phyloP scores from a whole-genome alignment of 345 rosid species.

The Triadica sebifera region DNA sequence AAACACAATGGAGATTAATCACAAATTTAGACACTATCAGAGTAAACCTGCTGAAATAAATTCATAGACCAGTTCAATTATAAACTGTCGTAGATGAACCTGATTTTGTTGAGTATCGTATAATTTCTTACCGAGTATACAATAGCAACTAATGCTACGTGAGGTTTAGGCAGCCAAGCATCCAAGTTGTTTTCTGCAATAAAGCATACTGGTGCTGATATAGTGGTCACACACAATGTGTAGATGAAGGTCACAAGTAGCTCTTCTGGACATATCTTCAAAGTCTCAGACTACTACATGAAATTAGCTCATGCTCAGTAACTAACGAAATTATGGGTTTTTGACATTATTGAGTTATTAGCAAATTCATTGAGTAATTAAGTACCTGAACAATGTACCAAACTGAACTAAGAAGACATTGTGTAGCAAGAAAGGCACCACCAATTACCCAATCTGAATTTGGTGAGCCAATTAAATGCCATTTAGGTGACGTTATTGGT shows the following conservation, averaged over 20 bases:
- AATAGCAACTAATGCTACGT: conserved; percentile 56
- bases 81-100: too few relatives aligned
- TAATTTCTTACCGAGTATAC: conserved; percentile 51
- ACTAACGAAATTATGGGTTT: neutral
- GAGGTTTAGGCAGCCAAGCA: conserved; percentile 56
- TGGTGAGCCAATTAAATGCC: too few relatives aligned
- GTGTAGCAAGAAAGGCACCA: conserved; percentile 26
- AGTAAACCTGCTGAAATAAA: too few relatives aligned
- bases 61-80: too few relatives aligned
- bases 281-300: conserved; percentile 30
- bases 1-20: too few relatives aligned
- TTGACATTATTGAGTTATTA: neutral
- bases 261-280: conserved; percentile 49
- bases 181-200: conserved; percentile 42
- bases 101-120: too few relatives aligned
- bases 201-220: conserved; percentile 55
- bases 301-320: neutral
- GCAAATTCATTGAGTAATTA: too few relatives aligned
- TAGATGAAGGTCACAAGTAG: conserved; percentile 65
- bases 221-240: conserved; percentile 55
- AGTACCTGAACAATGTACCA: conserved; percentile 36
- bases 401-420: conserved; percentile 18
- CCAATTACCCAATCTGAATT: conserved; percentile 33
- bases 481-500: too few relatives aligned
- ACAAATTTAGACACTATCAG: too few relatives aligned